Evolutionary conservation across 2,329 filamentous ascomycete genomes (phyloP).

Genomic region (Teratosphaeria nubilosa): DNA sequence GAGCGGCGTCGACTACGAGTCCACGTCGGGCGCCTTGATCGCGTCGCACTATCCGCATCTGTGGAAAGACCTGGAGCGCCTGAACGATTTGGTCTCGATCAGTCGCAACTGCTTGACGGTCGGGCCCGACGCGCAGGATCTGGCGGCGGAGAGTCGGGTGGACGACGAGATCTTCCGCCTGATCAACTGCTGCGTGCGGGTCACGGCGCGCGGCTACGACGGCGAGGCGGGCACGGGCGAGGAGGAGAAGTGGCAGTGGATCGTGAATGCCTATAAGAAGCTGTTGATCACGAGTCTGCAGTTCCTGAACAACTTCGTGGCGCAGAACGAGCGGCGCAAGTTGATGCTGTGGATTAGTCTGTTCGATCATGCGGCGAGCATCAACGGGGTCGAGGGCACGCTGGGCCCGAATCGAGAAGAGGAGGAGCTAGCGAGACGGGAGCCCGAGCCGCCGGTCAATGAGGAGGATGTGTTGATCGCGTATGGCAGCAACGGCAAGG

Average conservation of each 20-base stretch:
- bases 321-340: conserved; percentile 55
- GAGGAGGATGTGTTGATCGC: conserved; percentile 20
- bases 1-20: conserved; percentile 46
- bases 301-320: conserved; percentile 56
- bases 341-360: conserved; percentile 56
- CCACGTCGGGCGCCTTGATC: conserved; percentile 50
- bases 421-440: not conserved
- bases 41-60: conserved; percentile 49
- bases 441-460: conserved; percentile 12
- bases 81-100: conserved; percentile 53
- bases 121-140: conserved; percentile 51
- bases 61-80: conserved; percentile 51
- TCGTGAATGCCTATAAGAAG: conserved; percentile 56
- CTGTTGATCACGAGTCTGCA: conserved; percentile 56
- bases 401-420: not conserved
- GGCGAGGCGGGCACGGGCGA: conserved; percentile 52
- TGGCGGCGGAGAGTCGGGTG: conserved; percentile 50
- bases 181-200: conserved; percentile 54
- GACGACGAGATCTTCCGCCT: conserved; percentile 52
- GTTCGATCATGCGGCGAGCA: conserved; percentile 37
- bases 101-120: conserved; percentile 52
- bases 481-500: conserved; percentile 15
- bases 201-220: conserved; percentile 55
- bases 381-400: not conserved
- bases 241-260: conserved; percentile 55